Evolutionary conservation across 495 filamentous ascomycete species (phyloP), one percentile per base, ranked within the genome.

Genomic region (Hypoxylon intermedium): DNA sequence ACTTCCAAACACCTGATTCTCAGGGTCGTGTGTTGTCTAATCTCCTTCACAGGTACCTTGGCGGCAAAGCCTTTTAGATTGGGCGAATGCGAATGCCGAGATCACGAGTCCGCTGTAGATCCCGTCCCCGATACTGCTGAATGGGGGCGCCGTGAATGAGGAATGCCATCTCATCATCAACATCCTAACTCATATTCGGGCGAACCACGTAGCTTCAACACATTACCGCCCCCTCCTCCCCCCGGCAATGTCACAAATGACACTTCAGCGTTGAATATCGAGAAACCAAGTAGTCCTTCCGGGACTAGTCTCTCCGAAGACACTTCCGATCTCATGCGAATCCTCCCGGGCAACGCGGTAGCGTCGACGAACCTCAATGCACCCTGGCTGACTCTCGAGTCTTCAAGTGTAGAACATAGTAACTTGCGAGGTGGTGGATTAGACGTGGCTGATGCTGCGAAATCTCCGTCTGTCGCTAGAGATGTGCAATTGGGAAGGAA

Each of bases 101-200:
- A 59, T 57, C 62, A 65, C 62, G 62, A 60, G 56, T n/a, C 47
- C 56, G 62, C 56, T 60, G 62, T 57, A 53, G 59, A 47, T 60
- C 49, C 47, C 56, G 62, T 60, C 62, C 62, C 56, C 62, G 62
- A 60, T 45, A 47, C 53, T 65, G 56, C 62, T 56, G 62, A 56
- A 65, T 60, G 56, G 62, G 56, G 62, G 56, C 56, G 52, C 46
- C 62, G 55, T 65, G 56, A 65, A 65, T 48, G 56, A 65, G 62
- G 62, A 60, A 65, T 65, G 62, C 62, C 51, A 60, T 57, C 62
- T 46, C 62, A 60, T 65, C 55, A 65, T 23, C 47, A 49, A 37
- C 24, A n/a, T 20, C 41, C 1, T 5, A 6, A 60, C 46, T 47
- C 45, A 40, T 47, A 38, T 47, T 37, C 50, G 49, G 62, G 57